Evolutionary conservation across 352 stramenopile genomes (phyloP).

Genomic region (Blastocystis sp.): DNA sequence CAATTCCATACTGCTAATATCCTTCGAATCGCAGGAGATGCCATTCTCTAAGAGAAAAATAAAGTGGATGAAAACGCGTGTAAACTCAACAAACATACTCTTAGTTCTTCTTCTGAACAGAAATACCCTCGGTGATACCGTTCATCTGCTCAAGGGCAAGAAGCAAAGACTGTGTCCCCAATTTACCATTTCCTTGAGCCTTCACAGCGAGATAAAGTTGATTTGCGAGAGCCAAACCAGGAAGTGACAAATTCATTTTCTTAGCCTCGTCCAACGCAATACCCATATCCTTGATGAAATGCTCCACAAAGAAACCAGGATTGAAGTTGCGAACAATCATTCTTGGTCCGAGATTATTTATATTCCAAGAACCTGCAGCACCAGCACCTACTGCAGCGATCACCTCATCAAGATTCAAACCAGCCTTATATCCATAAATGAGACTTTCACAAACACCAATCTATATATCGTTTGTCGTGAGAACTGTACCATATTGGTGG

Average conservation of each 20-base stretch:
- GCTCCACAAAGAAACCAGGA: conserved; percentile 83
- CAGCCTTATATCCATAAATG: conserved; percentile 82
- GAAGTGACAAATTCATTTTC: conserved; percentile 80
- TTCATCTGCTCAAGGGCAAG: conserved; percentile 82
- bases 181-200: conserved; percentile 77
- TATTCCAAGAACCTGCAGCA: conserved; percentile 82
- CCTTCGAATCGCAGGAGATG: conserved; percentile 26
- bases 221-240: conserved; percentile 79
- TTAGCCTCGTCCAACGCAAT: conserved; percentile 83
- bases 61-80: background rate
- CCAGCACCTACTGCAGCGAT: conserved; percentile 82
- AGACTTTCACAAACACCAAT: conserved; percentile 83
- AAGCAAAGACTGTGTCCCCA: conserved; percentile 81
- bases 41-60: conserved; percentile 28
- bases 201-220: conserved; percentile 82
- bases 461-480: conserved; percentile 29
- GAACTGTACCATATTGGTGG: conserved; percentile 69
- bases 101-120: conserved; percentile 21
- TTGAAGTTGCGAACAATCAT: conserved; percentile 83
- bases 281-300: conserved; percentile 86
- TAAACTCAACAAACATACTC: background rate
- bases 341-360: conserved; percentile 82
- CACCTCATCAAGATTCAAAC: conserved; percentile 81
- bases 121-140: conserved; percentile 71
- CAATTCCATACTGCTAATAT: conserved; percentile 14